Base-by-base conservation (phyloP, 192 early-diverging fungal genomes). In the Backusella sp. region DNA sequence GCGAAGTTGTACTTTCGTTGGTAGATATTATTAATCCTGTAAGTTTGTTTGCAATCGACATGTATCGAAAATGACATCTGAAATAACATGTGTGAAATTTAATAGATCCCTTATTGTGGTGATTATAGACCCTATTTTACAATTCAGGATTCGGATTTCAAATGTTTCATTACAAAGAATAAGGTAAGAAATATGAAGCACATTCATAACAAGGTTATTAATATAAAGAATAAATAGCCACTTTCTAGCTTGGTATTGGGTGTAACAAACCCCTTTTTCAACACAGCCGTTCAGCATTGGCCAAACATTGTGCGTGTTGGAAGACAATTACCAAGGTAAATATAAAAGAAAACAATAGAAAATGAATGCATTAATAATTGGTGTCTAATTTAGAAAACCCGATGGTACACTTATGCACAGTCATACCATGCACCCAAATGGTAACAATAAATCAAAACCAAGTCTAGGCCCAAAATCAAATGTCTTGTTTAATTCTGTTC, bases 81-180 rank as follows among this genome's bases (percentile, higher is more conserved):
- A 32, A 39, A 39, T 39, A 39, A 26, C 42, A 49, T 70, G 66
- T 66, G 30, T 49, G 21, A 15, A 30, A 11, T 19, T 39, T 39
- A 39, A 39, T 39, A 93, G 88, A 94, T 97, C 70, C 91, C 93
- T 23, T 99, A 95, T 81, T 97, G 96, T 72, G 98, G 98, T 41
- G 96, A 99, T 83, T 96, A 92, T 77, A 91, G 98, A 21, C 97
- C 97, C 12, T 99, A 97, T 72, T 97, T 99, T 78, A 99, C 98
- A 4, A 95, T 99, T 73, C 96, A 97, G 80, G 97, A 97, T 78
- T 84, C 93, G 4, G 98, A 99, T 79, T 95, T 98, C 70, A 91
- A 93, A 68, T 83, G 85, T 35, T 88, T 94, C 79, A 86, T 83
- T 41, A 90, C 80, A 71, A 89, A 83, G 42, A 84, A 81, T 56